Base-by-base conservation (phyloP, 2,329 filamentous ascomycete species). In the Aureobasidium sp. region DNA sequence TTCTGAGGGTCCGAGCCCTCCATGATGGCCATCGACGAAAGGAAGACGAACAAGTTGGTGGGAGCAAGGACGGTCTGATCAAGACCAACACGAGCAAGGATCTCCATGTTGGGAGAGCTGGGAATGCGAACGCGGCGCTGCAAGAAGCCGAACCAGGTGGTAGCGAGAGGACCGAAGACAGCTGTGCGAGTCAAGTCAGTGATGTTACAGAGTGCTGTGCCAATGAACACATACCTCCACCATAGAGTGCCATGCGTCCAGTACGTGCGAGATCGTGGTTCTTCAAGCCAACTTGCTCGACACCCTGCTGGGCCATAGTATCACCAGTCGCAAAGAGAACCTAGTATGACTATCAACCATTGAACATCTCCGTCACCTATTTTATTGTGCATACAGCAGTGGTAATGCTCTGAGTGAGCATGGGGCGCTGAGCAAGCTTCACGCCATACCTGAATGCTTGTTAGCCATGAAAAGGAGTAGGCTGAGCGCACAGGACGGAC, bases 281-380 rank as follows among this genome's bases (percentile, higher is more conserved):
- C 68, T 87, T 77, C 29, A 89, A 67, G 20, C 92, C 92, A 70
- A 83, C 87, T 74, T 86, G 87, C 78, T 97, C 93, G 64, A 99
- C 89, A 39, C 85, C 81, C 77, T 97, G 93, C 77, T 99, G 94
- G 41, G 94, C 91, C 67, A 95, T 87, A 64, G 88, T 81, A 78
- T 99, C 94, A 70, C 94, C 94, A 15, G 92, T 90, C 63, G 89
- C 92, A 74, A 97, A 99, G 66, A 99, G 87, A 64, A 97, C 74
- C 84, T 86, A 66, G 24, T 26, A 24, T 46, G 26, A 39, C 13
- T 29, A 48, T 51, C 44, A 63, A 55, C 29, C 12, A 50, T 13
- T 51, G 43, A 10, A 50, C 29, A 15, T 20, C 47, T 10, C 37
- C 50, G 67, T n/a, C 69, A 5, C 32, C 29, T 2, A 20, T 20